Base-by-base conservation (phyloP, 2,329 filamentous ascomycete genomes). In the Claviceps quebecensis region DNA sequence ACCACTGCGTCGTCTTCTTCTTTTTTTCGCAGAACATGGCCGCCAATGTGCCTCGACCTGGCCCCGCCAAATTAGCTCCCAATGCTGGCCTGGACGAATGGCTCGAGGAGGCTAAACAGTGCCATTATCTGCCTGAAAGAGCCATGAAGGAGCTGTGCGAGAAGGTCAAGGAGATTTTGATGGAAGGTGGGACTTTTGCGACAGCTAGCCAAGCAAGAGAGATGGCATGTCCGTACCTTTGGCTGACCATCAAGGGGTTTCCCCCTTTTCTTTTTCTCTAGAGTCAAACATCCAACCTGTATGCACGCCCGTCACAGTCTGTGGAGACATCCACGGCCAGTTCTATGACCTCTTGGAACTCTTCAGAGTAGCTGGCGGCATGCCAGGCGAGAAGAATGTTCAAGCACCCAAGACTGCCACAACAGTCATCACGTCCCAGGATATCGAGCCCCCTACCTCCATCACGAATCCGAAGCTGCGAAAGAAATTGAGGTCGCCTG, bases 231-330 rank as follows among this genome's bases (percentile, higher is more conserved):
- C 29, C 29, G 19, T 13, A 5, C 1, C 19, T 13, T 37, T n/a
- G 17, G 48, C 48, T 49, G 26, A 49, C 29, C 23, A 49, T 19
- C 26, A 14, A 23, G n/a, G 17, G 29, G 11, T 34, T 34, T 1
- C 29, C 23, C 22, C 16, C 29, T 17, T 49, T 16, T 14, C 23
- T 22, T 38, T 23, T 22, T 46, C 13, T 48, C 9, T 59, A 94
- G 93, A 98, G 72, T 96, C 90, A 57, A 98, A 98, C 67, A 97
- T 98, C 54, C 93, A 97, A 67, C 93, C 93, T n/a, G 91, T 98
- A 19, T 82, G 86, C 50, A 95, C 93, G 0, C 93, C 93, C 6
- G 93, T 98, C 56, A 98, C 93, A 5, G 86, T 98, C 56, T 97
- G 93, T 64, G 93, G 93, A 64, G 93, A 98, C 66, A 97, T 98